Evolutionary conservation across 225 moss, liverwort and hornwort species (phyloP), one percentile per base, ranked within the genome.

Genomic region (Bryum argenteum): DNA sequence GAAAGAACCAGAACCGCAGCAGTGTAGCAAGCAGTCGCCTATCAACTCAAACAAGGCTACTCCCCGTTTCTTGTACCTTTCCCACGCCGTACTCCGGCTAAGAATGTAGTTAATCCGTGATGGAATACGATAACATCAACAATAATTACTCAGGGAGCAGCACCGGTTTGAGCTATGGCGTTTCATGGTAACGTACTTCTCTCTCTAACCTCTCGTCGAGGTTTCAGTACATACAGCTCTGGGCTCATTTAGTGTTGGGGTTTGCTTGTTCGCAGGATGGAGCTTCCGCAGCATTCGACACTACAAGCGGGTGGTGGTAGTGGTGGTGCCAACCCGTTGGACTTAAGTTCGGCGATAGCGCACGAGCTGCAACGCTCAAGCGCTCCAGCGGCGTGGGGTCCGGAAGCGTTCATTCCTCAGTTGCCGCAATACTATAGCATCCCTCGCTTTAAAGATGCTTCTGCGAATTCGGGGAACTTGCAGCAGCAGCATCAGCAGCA

Each of bases 291-390:
- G 69, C 69, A 69, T 65, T 81, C 69, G 19, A 17, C 1, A 17
- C 64, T 73, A 12, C 77, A 69, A 1, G 55, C 76, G 40, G 69
- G 51, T 43, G 48, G 47, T 47, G 60, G 45, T 5, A 63, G 63
- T 43, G 48, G 47, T 47, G 60, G 45, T 5, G 66, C 59, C 1
- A 86, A 48, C 58, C 72, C 62, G 13, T 69, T 86, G 11, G 86
- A 86, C 18, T 71, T 86, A 51, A 18, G 62, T 0, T 86, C 86
- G 0, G 83, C 86, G 2, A 80, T 83, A 13, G 80, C 54, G 20
- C 83, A 58, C 26, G 71, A 86, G 57, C 78, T 86, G 0, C 86
- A 80, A 19, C 83, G 83, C 69, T 63, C 64, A 12, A 64, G 54
- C 18, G 37, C 58, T 38, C 6, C 58, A n/a, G 52, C 56, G n/a